Evolutionary conservation across 2,329 filamentous ascomycete genomes (phyloP).

Genomic region (Ceratocystis albifundus): DNA sequence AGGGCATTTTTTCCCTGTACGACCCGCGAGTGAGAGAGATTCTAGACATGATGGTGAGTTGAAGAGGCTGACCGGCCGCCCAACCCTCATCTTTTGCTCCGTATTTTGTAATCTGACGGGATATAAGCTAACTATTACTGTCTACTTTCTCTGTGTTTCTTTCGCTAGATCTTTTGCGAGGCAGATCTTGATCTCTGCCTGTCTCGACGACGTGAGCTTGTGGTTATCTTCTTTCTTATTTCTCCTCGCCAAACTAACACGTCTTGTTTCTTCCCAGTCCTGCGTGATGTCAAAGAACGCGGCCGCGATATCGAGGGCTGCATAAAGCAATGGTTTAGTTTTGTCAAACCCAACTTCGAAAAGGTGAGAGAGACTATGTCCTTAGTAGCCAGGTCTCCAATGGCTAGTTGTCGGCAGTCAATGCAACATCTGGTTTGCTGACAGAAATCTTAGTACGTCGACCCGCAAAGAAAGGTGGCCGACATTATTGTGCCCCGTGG

Average conservation of each 20-base stretch:
- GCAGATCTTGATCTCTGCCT: constrained; percentile 91
- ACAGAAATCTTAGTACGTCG: constrained; percentile 50
- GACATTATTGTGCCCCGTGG: constrained; percentile 93
- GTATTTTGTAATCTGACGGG: neutral
- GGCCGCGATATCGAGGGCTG: constrained; percentile 87
- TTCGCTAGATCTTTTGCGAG: constrained; percentile 72
- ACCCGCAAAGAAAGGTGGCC: constrained; percentile 67
- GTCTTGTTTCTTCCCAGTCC: constrained; percentile 39
- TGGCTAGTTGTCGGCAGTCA: too few species aligned
- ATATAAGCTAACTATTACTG: neutral
- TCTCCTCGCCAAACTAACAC: neutral
- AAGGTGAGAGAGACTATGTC: constrained; percentile 36
- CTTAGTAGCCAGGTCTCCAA: too few species aligned
- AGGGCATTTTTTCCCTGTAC: constrained; percentile 91
- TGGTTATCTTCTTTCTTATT: neutral
- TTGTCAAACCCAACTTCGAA: constrained; percentile 93
- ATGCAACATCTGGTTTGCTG: too few species aligned
- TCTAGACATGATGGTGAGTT: constrained; percentile 70
- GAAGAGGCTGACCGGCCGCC: too few species aligned
- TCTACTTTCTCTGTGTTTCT: neutral
- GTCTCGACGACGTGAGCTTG: constrained; percentile 64
- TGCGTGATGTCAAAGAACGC: constrained; percentile 79
- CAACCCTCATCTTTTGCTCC: neutral
- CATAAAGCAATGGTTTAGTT: constrained; percentile 95
- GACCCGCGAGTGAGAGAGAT: constrained; percentile 75